Percentiles rank a stretch among this genome's conserved stretches.
Evolutionary conservation across 768 basidiomycete genomes (phyloP).

Genomic region (Holtermannia corniformis): DNA sequence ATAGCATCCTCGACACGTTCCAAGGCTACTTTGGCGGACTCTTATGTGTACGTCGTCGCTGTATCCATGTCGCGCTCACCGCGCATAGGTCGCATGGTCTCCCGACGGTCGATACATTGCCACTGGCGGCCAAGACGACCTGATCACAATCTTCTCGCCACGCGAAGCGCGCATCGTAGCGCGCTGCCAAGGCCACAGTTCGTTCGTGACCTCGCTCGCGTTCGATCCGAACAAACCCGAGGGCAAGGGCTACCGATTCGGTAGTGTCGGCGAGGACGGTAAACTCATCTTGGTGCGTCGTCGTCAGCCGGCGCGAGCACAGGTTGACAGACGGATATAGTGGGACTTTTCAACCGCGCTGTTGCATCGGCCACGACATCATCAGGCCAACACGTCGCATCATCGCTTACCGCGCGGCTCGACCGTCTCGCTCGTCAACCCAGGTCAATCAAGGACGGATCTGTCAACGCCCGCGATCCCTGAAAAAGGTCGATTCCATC

Average conservation of each 20-base stretch:
- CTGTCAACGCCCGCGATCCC: conserved; percentile 48
- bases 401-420: conserved; percentile 72
- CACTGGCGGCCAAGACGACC: conserved; percentile 93
- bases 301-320: background rate
- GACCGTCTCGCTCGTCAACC: conserved; percentile 60
- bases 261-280: conserved; percentile 93
- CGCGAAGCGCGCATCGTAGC: conserved; percentile 91
- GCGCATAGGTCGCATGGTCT: conserved; percentile 63
- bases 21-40: conserved; percentile 90
- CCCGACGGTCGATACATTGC: conserved; percentile 90
- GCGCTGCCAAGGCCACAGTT: conserved; percentile 92
- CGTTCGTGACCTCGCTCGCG: conserved; percentile 78
- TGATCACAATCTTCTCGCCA: conserved; percentile 87
- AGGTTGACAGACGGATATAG: conserved; percentile 42
- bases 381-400: conserved; percentile 42
- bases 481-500: conserved; percentile 52
- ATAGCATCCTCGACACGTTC: conserved; percentile 83
- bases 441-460: conserved; percentile 44
- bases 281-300: conserved; percentile 70
- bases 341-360: conserved; percentile 93
- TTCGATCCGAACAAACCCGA: conserved; percentile 77
- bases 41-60: conserved; percentile 50
- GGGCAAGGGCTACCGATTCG: conserved; percentile 84
- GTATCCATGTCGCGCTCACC: too few relatives aligned
- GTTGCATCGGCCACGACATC: conserved; percentile 73